phyloP scores from a whole-genome alignment of 257 asterid species.

The Nemophila menziesii region DNA sequence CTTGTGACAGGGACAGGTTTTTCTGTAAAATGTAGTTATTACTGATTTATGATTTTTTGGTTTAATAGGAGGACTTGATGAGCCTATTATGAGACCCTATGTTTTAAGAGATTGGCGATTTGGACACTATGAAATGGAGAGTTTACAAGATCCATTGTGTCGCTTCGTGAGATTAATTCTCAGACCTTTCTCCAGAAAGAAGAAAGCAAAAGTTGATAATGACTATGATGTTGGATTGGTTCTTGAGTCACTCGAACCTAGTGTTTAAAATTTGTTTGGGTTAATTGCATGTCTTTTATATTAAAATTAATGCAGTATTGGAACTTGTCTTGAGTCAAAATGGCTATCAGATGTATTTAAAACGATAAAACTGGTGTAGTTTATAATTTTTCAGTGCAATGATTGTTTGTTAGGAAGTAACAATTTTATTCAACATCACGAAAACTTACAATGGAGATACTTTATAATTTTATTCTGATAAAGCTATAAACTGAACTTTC shows the following conservation, averaged over 20 bases:
- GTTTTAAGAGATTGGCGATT: conserved; percentile 75
- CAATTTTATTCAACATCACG: no score
- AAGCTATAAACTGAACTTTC: no score
- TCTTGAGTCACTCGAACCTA: conserved; percentile 35
- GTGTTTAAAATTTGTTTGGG: no score
- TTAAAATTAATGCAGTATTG: no score
- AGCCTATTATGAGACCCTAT: conserved; percentile 51
- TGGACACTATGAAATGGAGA: conserved; percentile 87
- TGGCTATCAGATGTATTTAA: no score
- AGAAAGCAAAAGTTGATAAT: conserved; percentile 24
- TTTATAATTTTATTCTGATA: no score
- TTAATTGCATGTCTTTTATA: no score
- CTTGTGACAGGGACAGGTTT: neutral
- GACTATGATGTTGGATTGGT: conserved; percentile 34
- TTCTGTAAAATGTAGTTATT: neutral
- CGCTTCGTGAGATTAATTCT: conserved; percentile 43
- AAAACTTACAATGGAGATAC: no score
- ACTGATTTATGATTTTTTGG: conserved; percentile 1
- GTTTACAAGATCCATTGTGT: conserved; percentile 87
- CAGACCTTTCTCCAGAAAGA: conserved; percentile 29
- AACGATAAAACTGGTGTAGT: no score
- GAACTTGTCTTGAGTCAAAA: no score
- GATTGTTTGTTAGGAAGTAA: no score
- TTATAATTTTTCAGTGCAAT: no score
- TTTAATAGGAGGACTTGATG: conserved; percentile 75